Evolutionary conservation across 306 rosid species (phyloP), one percentile per base, ranked within the genome.

Genomic region (Acmispon strigosus): DNA sequence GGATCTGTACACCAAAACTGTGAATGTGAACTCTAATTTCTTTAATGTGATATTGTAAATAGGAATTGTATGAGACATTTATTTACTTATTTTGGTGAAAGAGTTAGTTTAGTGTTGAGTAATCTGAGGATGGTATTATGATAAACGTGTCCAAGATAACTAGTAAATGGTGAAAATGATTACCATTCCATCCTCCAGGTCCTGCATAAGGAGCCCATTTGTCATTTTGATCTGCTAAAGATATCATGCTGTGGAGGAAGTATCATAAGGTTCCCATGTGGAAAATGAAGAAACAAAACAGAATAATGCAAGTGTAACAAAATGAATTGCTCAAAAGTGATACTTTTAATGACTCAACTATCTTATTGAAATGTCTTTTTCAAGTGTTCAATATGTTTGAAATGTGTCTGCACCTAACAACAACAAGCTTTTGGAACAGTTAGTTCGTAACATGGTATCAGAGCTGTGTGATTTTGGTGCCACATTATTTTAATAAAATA

Each of bases 171-270:
- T 57, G 63, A 45, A 42, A 7, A 50, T 16, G 5, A 36, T 77
- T 83, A 88, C 95, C 96, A 76, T 90, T 90, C 96, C 96, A 90
- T 48, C 91, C 92, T 45, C 95, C 92, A 47, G 92, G 95, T 79
- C 83, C 83, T 56, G 95, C 96, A 70, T 81, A 86, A 20, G 92
- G 83, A 62, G 96, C 92, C 95, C 96, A 90, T 76, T 60, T 61
- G 75, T 90, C 87, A 37, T 88, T 90, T 60, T 8, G 63, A 78
- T 90, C 95, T n/a, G 92, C 92, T 7, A 49, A 78, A 45, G 86
- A 70, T 63, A 64, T 86, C 88, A 90, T 83, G 42, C 95, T 90
- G 59, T 4, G 16, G 69, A 54, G 20, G 18, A 48, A 70, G 39
- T 66, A 43, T 54, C 10, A 20, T 62, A 39, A 43, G 41, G 62